phyloP scores from a whole-genome alignment of 2,329 filamentous ascomycete species.

The Paraconiothyrium brasiliense region DNA sequence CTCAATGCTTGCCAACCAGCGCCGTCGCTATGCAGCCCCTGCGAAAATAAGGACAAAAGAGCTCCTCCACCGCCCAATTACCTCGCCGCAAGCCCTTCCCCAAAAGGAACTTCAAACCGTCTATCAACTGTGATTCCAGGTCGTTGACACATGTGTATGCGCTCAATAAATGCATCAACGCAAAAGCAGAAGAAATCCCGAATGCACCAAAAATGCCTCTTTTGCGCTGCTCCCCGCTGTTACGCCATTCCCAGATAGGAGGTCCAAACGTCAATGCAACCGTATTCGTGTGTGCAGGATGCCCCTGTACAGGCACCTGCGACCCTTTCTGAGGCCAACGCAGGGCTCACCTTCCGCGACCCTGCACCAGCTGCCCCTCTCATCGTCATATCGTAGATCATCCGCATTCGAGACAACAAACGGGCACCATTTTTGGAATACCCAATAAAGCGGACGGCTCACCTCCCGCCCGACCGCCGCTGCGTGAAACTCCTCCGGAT shows the following conservation, averaged over 20 bases:
- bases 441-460: conserved; percentile 15
- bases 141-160: conserved; percentile 14
- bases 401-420: conserved; percentile 24
- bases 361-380: conserved; percentile 23
- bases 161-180: conserved; percentile 11
- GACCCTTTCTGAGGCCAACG: conserved; percentile 34
- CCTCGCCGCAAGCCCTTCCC: conserved; percentile 4
- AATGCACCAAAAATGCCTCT: conserved; percentile 17
- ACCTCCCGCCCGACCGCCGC: conserved; percentile 52
- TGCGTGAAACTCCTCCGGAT: conserved; percentile 86
- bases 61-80: conserved; percentile 9
- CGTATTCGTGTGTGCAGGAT: conserved; percentile 28
- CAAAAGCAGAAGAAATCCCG: conserved; percentile 13
- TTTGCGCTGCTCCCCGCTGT: conserved; percentile 14
- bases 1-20: conserved; percentile 24
- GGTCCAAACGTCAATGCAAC: conserved; percentile 47
- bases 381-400: conserved; percentile 30
- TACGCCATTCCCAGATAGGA: conserved; percentile 20
- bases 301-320: conserved; percentile 26
- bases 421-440: background rate
- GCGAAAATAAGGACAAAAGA: conserved; percentile 18
- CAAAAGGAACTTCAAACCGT: conserved; percentile 14
- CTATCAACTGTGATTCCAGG: conserved; percentile 14
- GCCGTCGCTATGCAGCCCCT: conserved; percentile 44
- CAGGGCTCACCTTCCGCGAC: conserved; percentile 22